Conservation (phyloP, 305 asterid species). For the Galium porrigens region DNA sequence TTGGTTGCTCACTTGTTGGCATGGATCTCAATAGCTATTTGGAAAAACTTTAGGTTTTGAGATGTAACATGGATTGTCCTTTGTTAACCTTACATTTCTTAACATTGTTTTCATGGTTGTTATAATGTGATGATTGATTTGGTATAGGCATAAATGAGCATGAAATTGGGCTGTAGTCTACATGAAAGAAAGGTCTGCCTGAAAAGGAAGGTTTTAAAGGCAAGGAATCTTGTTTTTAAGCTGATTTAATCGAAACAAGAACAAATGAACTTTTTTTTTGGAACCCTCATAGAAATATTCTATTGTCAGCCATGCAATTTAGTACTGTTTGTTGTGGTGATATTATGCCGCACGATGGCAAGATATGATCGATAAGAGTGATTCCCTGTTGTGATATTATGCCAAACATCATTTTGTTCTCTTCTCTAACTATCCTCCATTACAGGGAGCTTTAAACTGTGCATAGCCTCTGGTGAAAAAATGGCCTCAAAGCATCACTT, state of each 20-base stretch:
- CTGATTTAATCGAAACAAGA: neutral
- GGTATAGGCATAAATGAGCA: neutral
- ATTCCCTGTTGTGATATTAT: neutral
- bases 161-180: neutral
- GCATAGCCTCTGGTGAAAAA: conserved; percentile 15
- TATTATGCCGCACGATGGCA: neutral
- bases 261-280: neutral
- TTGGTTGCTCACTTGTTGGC: neutral
- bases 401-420: neutral
- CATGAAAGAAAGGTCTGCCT: neutral
- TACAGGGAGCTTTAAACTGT: conserved; percentile 20
- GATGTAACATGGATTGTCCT: neutral
- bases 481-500: conserved; percentile 60
- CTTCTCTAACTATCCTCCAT: conserved; percentile 7
- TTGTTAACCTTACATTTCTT: neutral
- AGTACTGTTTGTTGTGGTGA: neutral
- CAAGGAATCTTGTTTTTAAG: neutral
- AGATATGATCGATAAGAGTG: neutral
- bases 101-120: neutral
- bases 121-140: neutral
- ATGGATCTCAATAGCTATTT: neutral
- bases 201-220: neutral
- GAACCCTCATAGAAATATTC: neutral
- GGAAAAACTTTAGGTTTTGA: neutral
- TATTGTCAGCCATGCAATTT: neutral